These are phyloP conservation scores for Diplodia intermedia DNA, from an alignment of 2,329 filamentous ascomycete genomes.

Conservation along the genomic window DNA sequence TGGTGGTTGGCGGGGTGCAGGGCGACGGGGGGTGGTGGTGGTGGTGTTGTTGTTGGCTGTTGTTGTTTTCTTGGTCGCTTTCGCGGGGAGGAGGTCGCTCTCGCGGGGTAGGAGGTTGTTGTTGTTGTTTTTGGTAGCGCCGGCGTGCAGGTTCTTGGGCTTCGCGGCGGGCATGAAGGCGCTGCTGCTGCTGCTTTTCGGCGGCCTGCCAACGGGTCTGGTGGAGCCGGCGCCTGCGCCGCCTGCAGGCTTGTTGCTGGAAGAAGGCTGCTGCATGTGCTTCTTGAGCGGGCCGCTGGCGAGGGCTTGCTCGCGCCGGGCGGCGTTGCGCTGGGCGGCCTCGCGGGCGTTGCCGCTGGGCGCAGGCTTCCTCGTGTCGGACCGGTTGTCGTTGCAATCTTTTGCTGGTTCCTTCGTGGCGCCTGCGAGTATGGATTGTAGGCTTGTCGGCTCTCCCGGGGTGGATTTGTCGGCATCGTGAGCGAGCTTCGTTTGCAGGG, in stretches of 20 bases:
- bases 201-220: not conserved
- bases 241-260: no score
- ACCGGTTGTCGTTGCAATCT: not conserved
- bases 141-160: not conserved
- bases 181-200: not conserved
- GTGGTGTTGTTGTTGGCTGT: no score
- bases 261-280: no score
- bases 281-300: not conserved
- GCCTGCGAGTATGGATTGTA: not conserved
- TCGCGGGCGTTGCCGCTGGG: not conserved
- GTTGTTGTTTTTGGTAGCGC: no score
- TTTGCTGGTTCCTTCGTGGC: not conserved
- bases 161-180: not conserved
- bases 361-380: not conserved
- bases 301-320: constrained; percentile 6
- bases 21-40: no score
- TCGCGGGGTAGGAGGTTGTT: not conserved
- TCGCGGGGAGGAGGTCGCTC: not conserved
- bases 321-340: constrained; percentile 8
- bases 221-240: no score
- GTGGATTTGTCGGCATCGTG: no score
- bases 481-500: not conserved
- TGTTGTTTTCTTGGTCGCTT: not conserved
- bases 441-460: not conserved
- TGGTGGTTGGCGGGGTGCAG: no score